Evolutionary conservation across 495 filamentous ascomycete species (phyloP).

Genomic region (Penicillium angulare): DNA sequence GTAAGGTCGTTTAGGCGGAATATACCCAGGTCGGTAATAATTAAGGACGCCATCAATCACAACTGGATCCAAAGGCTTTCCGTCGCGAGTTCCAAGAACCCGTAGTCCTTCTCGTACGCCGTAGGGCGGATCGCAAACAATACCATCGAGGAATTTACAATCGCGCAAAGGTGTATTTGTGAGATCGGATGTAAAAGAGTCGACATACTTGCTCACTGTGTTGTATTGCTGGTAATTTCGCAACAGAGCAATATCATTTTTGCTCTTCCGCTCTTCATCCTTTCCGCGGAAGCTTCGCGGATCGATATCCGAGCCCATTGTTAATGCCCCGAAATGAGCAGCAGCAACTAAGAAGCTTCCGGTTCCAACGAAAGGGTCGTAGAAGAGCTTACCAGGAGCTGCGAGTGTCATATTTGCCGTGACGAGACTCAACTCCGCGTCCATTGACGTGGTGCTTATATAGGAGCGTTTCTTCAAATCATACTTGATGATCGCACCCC

Average conservation of each 20-base stretch:
- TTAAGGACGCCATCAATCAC: slow-evolving; percentile 67
- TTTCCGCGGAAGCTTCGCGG: slow-evolving; percentile 79
- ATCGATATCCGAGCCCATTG: slow-evolving; percentile 89
- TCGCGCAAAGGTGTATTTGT: slow-evolving; percentile 79
- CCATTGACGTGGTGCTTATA: slow-evolving; percentile 96
- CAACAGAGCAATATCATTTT: slow-evolving; percentile 47
- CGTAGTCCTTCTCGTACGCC: slow-evolving; percentile 92
- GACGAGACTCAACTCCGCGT: slow-evolving; percentile 85
- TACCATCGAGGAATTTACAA: slow-evolving; percentile 69
- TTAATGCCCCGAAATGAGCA: slow-evolving; percentile 81
- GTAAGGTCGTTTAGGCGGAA: slow-evolving; percentile 88
- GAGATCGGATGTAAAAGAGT: slow-evolving; percentile 80
- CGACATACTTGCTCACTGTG: slow-evolving; percentile 59
- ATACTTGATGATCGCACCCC: slow-evolving; percentile 69
- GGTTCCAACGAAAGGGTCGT: slow-evolving; percentile 93
- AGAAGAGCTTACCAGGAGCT: slow-evolving; percentile 77
- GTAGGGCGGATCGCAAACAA: slow-evolving; percentile 97
- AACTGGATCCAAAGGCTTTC: slow-evolving; percentile 56
- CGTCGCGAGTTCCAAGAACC: slow-evolving; percentile 77
- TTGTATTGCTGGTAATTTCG: slow-evolving; percentile 88
- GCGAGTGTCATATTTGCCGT: slow-evolving; percentile 89
- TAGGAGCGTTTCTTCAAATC: slow-evolving; percentile 90
- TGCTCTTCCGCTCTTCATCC: slow-evolving; percentile 40
- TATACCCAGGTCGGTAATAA: slow-evolving; percentile 70
- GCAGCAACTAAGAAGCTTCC: slow-evolving; percentile 85